A percentile compares a stretch with the other conserved stretches of the same genome.
Evolutionary conservation across 441 rosid genomes (phyloP).

Genomic region (Mallotus repandus): DNA sequence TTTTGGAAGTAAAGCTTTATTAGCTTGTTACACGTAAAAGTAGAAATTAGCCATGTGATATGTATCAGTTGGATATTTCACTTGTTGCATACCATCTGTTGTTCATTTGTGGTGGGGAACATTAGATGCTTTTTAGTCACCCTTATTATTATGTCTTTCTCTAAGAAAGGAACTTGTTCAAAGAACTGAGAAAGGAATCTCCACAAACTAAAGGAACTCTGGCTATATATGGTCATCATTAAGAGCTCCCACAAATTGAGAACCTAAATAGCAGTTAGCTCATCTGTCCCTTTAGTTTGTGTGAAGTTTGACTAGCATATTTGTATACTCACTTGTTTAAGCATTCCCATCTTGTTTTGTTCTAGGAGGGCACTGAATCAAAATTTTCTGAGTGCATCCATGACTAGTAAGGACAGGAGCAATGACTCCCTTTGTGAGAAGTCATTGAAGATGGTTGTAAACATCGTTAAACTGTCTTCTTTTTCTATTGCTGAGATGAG

Average conservation of each 20-base stretch:
- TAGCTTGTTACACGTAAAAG: background rate
- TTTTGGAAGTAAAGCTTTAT: background rate
- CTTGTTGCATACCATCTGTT: background rate
- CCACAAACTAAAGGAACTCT: conserved; percentile 11
- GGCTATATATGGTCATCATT: conserved; percentile 10
- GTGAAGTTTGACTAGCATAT: conserved; percentile 22
- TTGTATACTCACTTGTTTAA: conserved; percentile 6
- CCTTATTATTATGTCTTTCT: background rate
- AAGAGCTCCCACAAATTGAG: conserved; percentile 1
- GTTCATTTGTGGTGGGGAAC: background rate
- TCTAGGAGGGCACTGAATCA: background rate
- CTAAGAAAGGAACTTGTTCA: conserved; percentile 10
- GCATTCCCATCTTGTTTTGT: background rate
- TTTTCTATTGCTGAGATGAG: conserved; percentile 50
- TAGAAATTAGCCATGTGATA: background rate
- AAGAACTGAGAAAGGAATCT: conserved; percentile 30
- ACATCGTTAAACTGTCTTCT: conserved; percentile 47
- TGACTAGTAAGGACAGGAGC: conserved; percentile 31
- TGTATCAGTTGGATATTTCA: conserved; percentile 6
- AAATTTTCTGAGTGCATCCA: conserved; percentile 15
- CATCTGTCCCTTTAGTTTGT: background rate
- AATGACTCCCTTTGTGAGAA: conserved; percentile 41
- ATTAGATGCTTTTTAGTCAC: conserved; percentile 16
- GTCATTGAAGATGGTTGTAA: conserved; percentile 50
- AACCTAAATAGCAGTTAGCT: background rate